Base-by-base conservation (phyloP, 768 basidiomycete genomes). In the Psilocybe sp. region DNA sequence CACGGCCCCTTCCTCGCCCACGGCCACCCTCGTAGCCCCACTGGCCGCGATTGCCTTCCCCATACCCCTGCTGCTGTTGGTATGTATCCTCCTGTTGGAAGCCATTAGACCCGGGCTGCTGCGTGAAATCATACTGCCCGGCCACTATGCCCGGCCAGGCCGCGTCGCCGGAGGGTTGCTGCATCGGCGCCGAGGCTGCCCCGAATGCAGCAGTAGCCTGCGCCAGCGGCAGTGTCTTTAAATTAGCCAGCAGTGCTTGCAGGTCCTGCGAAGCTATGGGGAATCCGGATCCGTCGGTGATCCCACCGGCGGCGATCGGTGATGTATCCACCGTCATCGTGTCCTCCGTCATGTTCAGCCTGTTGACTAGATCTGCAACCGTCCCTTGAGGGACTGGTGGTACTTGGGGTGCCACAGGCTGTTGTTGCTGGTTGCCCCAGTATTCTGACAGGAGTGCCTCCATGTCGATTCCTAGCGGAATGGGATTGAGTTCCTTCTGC, bases 381-480 rank as follows among this genome's bases (percentile, higher is more conserved):
- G 23, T 28, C 7, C 23, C 23, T 7, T 28, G 23, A 3, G 23
- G 23, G 23, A 28, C 4, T 7, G 23, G 23, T 4, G 23, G 23
- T 28, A 7, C 4, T 7, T 28, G 23, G 23, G 23, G 23, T 28
- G 23, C 23, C 23, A 28, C 23, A 28, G 23, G 23, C 7, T 28
- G 23, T 28, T 28, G 23, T 7, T 28, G 23, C 23, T 28, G 23
- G 23, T 28, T 28, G 4, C 23, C 23, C 23, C 23, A 28, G 23
- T 28, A 28, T 7, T 28, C 23, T 28, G 23, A 28, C 69, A 88
- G 85, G 43, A 85, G 60, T 28, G 74, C 66, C 54, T 89, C 64
- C 36, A 81, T 76, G 46, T 88, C 86, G 16, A 79, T 72, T 18
- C 89, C 88, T 32, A 80, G 73, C 23, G 82, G 78, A 88, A 92